These are phyloP conservation scores for Stromatinia cepivora DNA, from an alignment of 2,329 filamentous ascomycete genomes.

Conservation along the genomic window DNA sequence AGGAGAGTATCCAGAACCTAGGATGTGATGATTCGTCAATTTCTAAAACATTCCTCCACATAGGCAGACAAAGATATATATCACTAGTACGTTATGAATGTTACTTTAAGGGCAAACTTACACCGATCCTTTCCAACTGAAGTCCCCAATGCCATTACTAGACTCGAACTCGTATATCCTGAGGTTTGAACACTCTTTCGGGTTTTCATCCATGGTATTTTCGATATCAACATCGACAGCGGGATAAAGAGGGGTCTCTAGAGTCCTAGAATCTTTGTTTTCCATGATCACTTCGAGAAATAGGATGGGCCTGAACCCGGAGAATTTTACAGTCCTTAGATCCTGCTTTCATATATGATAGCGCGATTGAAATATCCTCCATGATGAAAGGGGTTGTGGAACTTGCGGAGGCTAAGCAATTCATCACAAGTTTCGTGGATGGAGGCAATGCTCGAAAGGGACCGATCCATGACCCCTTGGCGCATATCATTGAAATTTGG, in stretches of 20 bases:
- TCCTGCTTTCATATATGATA: not conserved
- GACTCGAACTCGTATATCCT: too few relatives aligned
- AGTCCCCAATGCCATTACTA: not conserved
- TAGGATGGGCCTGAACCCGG: not conserved
- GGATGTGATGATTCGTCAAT: not conserved
- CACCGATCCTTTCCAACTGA: not conserved
- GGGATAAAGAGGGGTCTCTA: not conserved
- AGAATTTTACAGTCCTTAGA: not conserved
- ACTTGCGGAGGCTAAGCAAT: not conserved
- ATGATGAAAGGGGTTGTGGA: not conserved
- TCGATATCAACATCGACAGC: not conserved
- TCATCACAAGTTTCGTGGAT: not conserved
- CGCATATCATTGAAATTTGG: not conserved
- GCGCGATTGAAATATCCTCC: not conserved
- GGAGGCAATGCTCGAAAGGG: not conserved
- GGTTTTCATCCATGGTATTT: too few relatives aligned
- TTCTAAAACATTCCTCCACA: not conserved
- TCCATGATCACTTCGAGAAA: not conserved
- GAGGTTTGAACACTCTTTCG: not conserved
- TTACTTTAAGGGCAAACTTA: not conserved
- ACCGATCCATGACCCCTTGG: not conserved
- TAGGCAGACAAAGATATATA: not conserved
- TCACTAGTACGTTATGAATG: not conserved
- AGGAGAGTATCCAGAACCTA: not conserved
- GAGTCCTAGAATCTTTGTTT: not conserved